Conservation (phyloP, 495 filamentous ascomycete genomes). For the Hypoxylon intermedium region DNA sequence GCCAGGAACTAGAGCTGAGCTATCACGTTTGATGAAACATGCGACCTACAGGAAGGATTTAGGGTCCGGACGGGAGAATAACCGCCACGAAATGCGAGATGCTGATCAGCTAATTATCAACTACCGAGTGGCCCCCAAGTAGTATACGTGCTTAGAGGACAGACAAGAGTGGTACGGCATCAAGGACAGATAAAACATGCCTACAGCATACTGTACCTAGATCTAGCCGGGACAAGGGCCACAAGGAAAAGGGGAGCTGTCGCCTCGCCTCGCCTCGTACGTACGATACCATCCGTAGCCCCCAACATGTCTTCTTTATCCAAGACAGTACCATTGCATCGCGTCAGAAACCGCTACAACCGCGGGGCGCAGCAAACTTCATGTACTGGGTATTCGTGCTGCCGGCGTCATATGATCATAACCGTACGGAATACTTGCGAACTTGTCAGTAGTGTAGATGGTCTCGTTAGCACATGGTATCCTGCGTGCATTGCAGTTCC, state of each 20-base stretch:
- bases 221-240: neutral
- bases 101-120: neutral
- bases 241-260: neutral
- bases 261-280: neutral
- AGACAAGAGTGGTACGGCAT: neutral
- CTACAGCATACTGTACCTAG: neutral
- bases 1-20: constrained; percentile 3
- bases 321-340: constrained; percentile 23
- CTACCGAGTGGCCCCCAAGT: constrained; percentile 1
- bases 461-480: neutral
- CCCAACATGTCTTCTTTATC: constrained; percentile 22
- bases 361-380: constrained; percentile 11
- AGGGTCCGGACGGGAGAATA: constrained; percentile 1
- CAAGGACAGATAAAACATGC: neutral
- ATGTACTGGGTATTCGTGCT: neutral
- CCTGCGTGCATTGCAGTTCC: neutral
- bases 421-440: no score
- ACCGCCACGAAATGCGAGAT: neutral
- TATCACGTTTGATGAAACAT: constrained; percentile 24
- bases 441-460: no score
- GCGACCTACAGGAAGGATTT: constrained; percentile 27
- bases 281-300: constrained; percentile 9
- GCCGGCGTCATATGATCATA: constrained; percentile 5
- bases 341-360: constrained; percentile 9
- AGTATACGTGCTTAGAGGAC: neutral